phyloP scores from a whole-genome alignment of 2,329 filamentous ascomycete genomes.

The Botrytis medusae region DNA sequence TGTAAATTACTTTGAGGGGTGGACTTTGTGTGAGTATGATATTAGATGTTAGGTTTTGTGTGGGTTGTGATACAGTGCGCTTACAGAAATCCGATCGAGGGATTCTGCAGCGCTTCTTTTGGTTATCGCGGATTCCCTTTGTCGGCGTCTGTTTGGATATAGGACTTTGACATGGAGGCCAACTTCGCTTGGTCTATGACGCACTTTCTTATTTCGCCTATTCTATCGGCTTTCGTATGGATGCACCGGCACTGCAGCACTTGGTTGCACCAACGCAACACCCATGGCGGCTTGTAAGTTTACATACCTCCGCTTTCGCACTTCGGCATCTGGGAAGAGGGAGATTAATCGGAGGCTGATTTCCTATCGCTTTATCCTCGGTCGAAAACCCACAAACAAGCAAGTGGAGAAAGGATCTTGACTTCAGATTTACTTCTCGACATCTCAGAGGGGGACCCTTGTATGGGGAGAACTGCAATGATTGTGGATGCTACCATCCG shows the following conservation, averaged over 20 bases:
- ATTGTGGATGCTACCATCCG: not conserved
- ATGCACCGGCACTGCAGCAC: not conserved
- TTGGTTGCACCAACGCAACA: not conserved
- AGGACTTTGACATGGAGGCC: not conserved
- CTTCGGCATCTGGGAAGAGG: not conserved
- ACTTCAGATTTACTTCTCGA: not conserved
- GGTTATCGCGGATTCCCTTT: not conserved
- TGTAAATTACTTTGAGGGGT: not conserved
- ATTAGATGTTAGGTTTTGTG: not conserved
- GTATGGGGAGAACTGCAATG: not conserved
- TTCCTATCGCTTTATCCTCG: not conserved
- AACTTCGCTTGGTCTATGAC: not conserved
- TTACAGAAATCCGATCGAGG: not conserved
- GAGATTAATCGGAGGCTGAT: not conserved
- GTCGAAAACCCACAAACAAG: not conserved
- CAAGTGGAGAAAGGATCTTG: not conserved
- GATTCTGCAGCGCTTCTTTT: not conserved
- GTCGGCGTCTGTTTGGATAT: not conserved
- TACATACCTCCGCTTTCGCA: not conserved
- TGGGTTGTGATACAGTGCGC: not conserved
- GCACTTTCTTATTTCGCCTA: not conserved
- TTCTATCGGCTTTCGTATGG: not conserved
- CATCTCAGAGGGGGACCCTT: not conserved
- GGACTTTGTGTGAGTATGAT: not conserved
- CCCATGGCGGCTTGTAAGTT: not conserved